Conservation (phyloP, 176 grass and related monocot genomes). For the Microstegium vimineum region DNA sequence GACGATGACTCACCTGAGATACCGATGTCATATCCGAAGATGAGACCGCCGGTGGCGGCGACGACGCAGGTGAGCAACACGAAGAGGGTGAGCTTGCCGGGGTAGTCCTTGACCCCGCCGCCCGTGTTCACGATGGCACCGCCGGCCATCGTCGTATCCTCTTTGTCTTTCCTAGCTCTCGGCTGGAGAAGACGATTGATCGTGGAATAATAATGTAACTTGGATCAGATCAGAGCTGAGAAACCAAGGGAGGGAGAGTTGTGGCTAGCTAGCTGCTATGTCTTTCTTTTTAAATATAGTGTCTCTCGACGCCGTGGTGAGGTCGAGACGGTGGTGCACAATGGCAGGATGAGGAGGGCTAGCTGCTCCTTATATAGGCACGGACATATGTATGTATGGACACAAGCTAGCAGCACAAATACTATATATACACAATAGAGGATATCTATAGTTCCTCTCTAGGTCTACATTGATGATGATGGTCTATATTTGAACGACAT, state of each 20-base stretch:
- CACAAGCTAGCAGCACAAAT: no score
- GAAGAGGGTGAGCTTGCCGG: conserved; percentile 57
- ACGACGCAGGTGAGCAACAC: conserved; percentile 56
- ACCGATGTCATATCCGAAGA: conserved; percentile 69
- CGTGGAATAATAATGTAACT: no score
- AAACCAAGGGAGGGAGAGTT: background rate
- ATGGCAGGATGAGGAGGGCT: no score
- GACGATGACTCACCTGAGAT: conserved; percentile 44
- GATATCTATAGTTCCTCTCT: no score
- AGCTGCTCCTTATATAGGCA: background rate
- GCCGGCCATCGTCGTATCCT: conserved; percentile 40
- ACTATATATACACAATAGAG: no score
- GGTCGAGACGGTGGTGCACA: no score
- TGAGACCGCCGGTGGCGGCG: conserved; percentile 60
- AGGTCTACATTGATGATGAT: no score
- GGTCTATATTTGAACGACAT: background rate
- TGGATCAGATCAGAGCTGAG: background rate
- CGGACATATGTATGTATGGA: background rate
- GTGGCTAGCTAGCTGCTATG: no score
- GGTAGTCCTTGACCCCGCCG: conserved; percentile 50
- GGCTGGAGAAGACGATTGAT: no score
- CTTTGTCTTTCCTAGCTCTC: no score
- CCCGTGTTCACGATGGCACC: conserved; percentile 40
- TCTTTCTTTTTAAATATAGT: no score
- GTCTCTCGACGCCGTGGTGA: no score